These are phyloP conservation scores for Ascochyta viciae-villosae DNA, from an alignment of 2,329 filamentous ascomycete species.

Conservation along the genomic window DNA sequence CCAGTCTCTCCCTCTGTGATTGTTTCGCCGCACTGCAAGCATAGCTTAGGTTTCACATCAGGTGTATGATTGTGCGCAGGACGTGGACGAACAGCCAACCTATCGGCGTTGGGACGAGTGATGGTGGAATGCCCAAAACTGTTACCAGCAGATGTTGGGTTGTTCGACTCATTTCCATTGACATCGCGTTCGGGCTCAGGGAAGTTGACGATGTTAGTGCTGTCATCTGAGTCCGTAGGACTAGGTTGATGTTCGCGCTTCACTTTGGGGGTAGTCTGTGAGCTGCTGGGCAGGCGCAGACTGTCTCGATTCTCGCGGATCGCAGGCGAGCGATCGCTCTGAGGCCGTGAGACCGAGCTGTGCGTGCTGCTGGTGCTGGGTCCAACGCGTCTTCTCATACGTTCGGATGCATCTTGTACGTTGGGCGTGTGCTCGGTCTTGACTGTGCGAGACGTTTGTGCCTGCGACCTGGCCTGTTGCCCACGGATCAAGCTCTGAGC, in stretches of 20 bases:
- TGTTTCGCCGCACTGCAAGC: slow-evolving; percentile 22
- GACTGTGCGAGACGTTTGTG: neutral
- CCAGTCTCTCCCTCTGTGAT: slow-evolving; percentile 2
- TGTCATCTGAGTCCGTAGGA: slow-evolving; percentile 17
- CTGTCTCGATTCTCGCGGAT: neutral
- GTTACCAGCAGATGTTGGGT: neutral
- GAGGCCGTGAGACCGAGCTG: neutral
- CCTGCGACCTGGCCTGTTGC: slow-evolving; percentile 10
- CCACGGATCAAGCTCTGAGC: slow-evolving; percentile 29
- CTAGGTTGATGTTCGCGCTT: slow-evolving; percentile 17
- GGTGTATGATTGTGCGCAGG: neutral
- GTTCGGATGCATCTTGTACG: slow-evolving; percentile 12
- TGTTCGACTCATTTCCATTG: neutral
- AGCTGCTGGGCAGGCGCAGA: neutral
- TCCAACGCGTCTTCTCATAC: slow-evolving; percentile 13
- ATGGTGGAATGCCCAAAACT: neutral
- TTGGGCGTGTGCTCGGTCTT: slow-evolving; percentile 12
- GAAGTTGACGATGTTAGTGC: slow-evolving; percentile 17
- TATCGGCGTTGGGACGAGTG: neutral
- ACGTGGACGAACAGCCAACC: neutral
- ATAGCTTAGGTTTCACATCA: slow-evolving; percentile 9
- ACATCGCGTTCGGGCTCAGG: slow-evolving; percentile 6
- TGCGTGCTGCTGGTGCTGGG: neutral
- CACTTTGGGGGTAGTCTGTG: slow-evolving; percentile 3
- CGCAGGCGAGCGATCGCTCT: neutral